Evolutionary conservation across 441 rosid genomes (phyloP).

Genomic region (Mallotus repandus): DNA sequence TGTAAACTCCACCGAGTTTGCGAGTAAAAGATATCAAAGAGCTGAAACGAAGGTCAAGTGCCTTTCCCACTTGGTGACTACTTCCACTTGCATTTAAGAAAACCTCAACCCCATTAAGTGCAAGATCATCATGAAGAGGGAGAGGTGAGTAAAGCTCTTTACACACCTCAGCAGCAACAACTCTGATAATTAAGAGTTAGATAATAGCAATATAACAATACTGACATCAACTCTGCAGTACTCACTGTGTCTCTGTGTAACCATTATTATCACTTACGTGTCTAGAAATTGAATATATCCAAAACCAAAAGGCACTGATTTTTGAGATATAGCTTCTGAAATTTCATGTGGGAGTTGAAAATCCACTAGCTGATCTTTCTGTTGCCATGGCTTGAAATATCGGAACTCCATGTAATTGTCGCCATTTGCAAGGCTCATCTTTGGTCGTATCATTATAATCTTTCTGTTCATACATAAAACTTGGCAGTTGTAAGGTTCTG

Average conservation of each 20-base stretch:
- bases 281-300: constrained; percentile 81
- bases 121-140: constrained; percentile 96
- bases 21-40: constrained; percentile 83
- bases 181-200: constrained; percentile 36
- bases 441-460: constrained; percentile 89
- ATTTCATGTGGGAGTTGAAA: constrained; percentile 74
- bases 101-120: constrained; percentile 91
- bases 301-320: constrained; percentile 80
- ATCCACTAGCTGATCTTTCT: constrained; percentile 61
- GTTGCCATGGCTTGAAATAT: constrained; percentile 94
- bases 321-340: constrained; percentile 70
- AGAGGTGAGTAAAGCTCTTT: constrained; percentile 82
- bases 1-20: constrained; percentile 85
- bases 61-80: constrained; percentile 82
- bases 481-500: constrained; percentile 94
- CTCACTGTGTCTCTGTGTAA: no score
- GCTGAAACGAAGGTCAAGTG: constrained; percentile 63
- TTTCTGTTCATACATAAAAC: constrained; percentile 73
- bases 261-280: constrained; percentile 46
- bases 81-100: constrained; percentile 99
- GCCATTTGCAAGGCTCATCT: constrained; percentile 92
- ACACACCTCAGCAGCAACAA: constrained; percentile 94
- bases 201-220: no score
- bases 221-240: no score
- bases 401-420: constrained; percentile 86